Conservation (phyloP, 1,139 yeast species). For the Kurtzmaniella quercitrusa region DNA sequence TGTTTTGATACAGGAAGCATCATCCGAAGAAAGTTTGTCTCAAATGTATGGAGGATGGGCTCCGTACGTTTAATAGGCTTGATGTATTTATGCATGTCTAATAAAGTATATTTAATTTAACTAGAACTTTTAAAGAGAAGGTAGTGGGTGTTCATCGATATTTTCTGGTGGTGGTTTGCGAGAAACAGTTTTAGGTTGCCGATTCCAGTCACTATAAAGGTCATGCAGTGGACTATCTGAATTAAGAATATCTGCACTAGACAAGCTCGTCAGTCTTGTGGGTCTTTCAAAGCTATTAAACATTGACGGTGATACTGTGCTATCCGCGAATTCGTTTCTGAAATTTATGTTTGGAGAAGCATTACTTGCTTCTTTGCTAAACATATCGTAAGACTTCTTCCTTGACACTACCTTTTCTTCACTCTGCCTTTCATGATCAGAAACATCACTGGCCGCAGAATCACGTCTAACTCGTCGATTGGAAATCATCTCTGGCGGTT, state of each 20-base stretch:
- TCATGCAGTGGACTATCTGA: neutral
- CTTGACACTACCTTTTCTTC: neutral
- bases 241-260: neutral
- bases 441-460: constrained; percentile 10
- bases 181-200: neutral
- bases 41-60: constrained; percentile 97
- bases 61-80: constrained; percentile 48
- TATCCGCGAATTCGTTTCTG: neutral
- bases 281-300: neutral
- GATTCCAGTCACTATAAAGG: neutral
- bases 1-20: constrained; percentile 79
- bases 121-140: neutral
- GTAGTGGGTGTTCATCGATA: neutral
- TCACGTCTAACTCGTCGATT: constrained; percentile 44
- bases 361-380: constrained; percentile 4
- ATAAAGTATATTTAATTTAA: neutral
- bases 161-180: neutral
- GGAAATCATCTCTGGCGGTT: constrained; percentile 65
- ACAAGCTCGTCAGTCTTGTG: neutral
- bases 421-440: constrained; percentile 1
- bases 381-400: constrained; percentile 7
- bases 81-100: neutral
- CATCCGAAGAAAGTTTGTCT: constrained; percentile 64
- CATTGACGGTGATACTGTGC: neutral
- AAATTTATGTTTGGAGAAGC: neutral